These are phyloP conservation scores for Epichloe hybrida DNA, from an alignment of 2,329 filamentous ascomycete genomes.

Conservation along the genomic window DNA sequence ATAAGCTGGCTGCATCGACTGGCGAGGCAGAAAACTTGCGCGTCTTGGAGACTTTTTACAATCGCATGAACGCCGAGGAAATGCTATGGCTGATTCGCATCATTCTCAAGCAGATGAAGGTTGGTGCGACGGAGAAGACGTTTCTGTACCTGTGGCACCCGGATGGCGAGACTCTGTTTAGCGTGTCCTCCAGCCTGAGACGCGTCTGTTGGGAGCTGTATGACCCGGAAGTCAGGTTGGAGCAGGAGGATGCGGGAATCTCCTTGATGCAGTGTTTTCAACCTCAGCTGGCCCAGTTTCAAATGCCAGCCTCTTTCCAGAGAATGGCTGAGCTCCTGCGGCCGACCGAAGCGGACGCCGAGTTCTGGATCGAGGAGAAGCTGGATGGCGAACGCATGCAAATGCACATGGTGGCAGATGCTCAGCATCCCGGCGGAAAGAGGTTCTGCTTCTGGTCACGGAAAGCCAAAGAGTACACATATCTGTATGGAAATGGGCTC, in stretches of 20 bases:
- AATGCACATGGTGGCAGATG: conserved; percentile 74
- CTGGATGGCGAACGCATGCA: conserved; percentile 96
- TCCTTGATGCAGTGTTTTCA: conserved; percentile 90
- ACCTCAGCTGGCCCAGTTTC: conserved; percentile 86
- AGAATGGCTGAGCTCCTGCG: conserved; percentile 61
- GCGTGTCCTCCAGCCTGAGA: conserved; percentile 77
- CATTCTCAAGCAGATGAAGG: conserved; percentile 64
- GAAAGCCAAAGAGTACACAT: conserved; percentile 92
- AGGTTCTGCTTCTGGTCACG: conserved; percentile 85
- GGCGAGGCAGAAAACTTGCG: conserved; percentile 75
- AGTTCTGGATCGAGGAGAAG: conserved; percentile 98
- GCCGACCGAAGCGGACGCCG: conserved; percentile 52
- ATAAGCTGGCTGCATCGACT: conserved; percentile 59
- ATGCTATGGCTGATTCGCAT: conserved; percentile 91
- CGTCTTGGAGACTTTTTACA: conserved; percentile 75
- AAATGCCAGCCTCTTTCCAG: conserved; percentile 64
- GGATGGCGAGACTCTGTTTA: conserved; percentile 67
- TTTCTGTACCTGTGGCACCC: conserved; percentile 74
- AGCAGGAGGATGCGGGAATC: conserved; percentile 62
- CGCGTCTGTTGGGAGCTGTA: conserved; percentile 90
- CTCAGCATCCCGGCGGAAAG: conserved; percentile 51
- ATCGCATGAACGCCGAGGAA: conserved; percentile 84
- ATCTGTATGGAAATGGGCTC: conserved; percentile 73
- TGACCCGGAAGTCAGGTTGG: conserved; percentile 58
- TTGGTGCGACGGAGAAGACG: conserved; percentile 74